A percentile compares a stretch with the other conserved stretches of the same genome.
phyloP scores from a whole-genome alignment of 2,329 filamentous ascomycete genomes.

The Colletotrichum echinochloae region DNA sequence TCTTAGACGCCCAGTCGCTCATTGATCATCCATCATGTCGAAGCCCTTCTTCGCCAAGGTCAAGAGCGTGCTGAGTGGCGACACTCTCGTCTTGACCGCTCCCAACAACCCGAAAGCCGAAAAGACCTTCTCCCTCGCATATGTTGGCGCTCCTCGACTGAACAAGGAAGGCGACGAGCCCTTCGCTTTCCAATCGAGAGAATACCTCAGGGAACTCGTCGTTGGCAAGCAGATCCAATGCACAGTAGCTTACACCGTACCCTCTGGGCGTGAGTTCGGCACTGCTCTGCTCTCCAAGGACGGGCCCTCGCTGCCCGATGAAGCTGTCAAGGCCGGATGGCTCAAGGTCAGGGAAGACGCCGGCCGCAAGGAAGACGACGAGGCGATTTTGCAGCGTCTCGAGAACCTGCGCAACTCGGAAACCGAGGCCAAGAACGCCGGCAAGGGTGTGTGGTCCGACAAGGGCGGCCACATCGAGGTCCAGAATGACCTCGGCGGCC shows the following conservation, averaged over 20 bases:
- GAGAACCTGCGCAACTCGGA: constrained; percentile 84
- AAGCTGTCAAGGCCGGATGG: constrained; percentile 89
- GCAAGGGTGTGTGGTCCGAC: constrained; percentile 84
- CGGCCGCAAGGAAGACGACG: constrained; percentile 88
- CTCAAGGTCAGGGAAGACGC: constrained; percentile 94
- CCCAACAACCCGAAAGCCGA: constrained; percentile 85
- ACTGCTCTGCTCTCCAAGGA: constrained; percentile 78
- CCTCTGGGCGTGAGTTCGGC: constrained; percentile 90
- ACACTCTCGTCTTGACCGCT: constrained; percentile 87
- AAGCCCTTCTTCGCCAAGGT: constrained; percentile 77
- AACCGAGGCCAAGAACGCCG: constrained; percentile 79
- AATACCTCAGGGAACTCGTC: constrained; percentile 85
- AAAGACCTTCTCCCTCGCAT: constrained; percentile 89
- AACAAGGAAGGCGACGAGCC: constrained; percentile 92
- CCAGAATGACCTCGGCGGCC: constrained; percentile 82
- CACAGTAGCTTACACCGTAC: constrained; percentile 87
- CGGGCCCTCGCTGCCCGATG: constrained; percentile 82
- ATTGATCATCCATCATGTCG: constrained; percentile 54
- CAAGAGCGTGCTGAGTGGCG: constrained; percentile 94
- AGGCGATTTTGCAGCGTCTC: constrained; percentile 77
- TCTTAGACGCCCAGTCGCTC: constrained; percentile 25
- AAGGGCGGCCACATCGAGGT: constrained; percentile 77
- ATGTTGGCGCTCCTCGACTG: constrained; percentile 88
- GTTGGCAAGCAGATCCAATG: constrained; percentile 92
- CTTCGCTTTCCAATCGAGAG: constrained; percentile 93